Evolutionary conservation across 495 filamentous ascomycete species (phyloP).

Genomic region (Articulospora tetracladia): DNA sequence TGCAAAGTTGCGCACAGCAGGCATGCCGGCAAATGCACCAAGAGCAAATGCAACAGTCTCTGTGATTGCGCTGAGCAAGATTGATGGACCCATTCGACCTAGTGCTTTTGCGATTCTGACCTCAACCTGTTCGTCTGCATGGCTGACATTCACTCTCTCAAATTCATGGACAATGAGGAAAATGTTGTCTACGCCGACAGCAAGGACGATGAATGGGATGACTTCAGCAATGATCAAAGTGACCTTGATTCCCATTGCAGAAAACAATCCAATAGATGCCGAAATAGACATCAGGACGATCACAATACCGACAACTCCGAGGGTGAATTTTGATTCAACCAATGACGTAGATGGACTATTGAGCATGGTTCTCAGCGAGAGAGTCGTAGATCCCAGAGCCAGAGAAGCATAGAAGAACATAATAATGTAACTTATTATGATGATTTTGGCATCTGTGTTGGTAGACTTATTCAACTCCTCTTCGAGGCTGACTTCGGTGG

Average conservation of each 20-base stretch:
- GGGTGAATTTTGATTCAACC: conserved; percentile 92
- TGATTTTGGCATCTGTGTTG: conserved; percentile 96
- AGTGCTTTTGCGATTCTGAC: conserved; percentile 78
- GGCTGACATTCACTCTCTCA: conserved; percentile 85
- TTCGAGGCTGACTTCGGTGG: conserved; percentile 88
- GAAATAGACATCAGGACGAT: conserved; percentile 98
- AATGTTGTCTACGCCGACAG: conserved; percentile 97
- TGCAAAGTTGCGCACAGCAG: conserved; percentile 94
- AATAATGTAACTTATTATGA: conserved; percentile 94
- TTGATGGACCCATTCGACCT: conserved; percentile 92
- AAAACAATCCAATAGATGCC: conserved; percentile 90
- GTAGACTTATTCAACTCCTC: conserved; percentile 93
- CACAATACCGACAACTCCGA: conserved; percentile 85
- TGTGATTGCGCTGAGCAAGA: conserved; percentile 89
- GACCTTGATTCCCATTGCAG: conserved; percentile 81
- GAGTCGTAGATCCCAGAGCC: conserved; percentile 81
- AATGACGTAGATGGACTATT: conserved; percentile 77
- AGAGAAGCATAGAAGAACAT: conserved; percentile 98
- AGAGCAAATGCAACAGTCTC: conserved; percentile 91
- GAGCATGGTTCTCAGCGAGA: conserved; percentile 69
- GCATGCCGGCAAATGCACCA: conserved; percentile 95
- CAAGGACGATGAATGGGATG: conserved; percentile 94
- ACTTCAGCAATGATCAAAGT: conserved; percentile 98
- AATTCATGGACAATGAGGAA: conserved; percentile 99
- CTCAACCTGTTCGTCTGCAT: conserved; percentile 82